Evolutionary conservation across 768 basidiomycete genomes (phyloP), one percentile per base, ranked within the genome.

Genomic region (Cubamyces sp.): DNA sequence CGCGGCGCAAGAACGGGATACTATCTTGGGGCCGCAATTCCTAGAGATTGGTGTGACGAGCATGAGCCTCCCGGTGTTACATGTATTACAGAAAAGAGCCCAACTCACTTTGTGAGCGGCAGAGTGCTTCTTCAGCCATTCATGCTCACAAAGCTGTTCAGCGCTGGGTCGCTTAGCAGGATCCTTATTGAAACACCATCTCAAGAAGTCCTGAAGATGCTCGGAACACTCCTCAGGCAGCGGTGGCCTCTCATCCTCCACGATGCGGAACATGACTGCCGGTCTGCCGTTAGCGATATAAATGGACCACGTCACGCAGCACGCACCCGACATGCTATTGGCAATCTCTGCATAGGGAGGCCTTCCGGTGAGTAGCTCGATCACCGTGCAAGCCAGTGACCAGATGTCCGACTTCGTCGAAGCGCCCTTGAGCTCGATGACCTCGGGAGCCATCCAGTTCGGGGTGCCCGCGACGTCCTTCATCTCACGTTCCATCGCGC

Each of bases 381-480:
- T 87, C 67, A 98, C 87, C 3, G 96, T 98, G 71, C 96, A 97
- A 1, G 87, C 96, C 65, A 99, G 75, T 0, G 94, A 96, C 95
- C 95, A 97, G 34, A 97, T 96, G 72, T 97, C 95, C 26, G 92
- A 90, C 69, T 94, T 94, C 0, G 89, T 82, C n/a, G 92, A 90
- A 8, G 96, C 92, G 3, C 96, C 96, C 73, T 94, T 91, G 57
- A 98, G 84, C 72, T 94, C 90, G 64, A 99, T 98, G 53, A 98
- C 92, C 75, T 99, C 96, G 2, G 96, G 96, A 12, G 96, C 96
- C 95, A 99, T 98, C 96, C 96, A 99, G 70, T 98, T 96, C 15
- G 96, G 96, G 11, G 96, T 99, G 11, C 96, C 96, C 8, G 91
- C 89, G 26, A 94, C 90, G 68, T 91, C 91, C 72, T 91, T 88